These are phyloP conservation scores for Moelleriella libera DNA, from an alignment of 2,329 filamentous ascomycete genomes.

Conservation along the genomic window DNA sequence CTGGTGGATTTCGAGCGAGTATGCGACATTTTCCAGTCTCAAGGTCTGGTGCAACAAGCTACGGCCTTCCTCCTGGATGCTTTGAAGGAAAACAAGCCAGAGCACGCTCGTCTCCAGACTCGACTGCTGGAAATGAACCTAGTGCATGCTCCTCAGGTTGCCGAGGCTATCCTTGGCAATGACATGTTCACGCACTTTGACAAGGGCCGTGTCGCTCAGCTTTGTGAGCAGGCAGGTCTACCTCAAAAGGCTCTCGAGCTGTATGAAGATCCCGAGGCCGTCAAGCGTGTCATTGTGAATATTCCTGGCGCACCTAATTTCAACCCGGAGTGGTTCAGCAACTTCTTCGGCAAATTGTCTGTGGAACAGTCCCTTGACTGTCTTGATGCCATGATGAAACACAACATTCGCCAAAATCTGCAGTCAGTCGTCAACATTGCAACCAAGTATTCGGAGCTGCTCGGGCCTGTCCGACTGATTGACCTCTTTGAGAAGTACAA, in stretches of 20 bases:
- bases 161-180: constrained; percentile 93
- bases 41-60: constrained; percentile 94
- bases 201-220: constrained; percentile 70
- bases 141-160: constrained; percentile 89
- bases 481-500: constrained; percentile 96
- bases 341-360: constrained; percentile 86
- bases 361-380: constrained; percentile 92
- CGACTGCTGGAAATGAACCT: constrained; percentile 96
- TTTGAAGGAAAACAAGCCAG: constrained; percentile 84
- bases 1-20: constrained; percentile 88
- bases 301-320: constrained; percentile 73
- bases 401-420: constrained; percentile 93
- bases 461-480: constrained; percentile 77
- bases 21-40: constrained; percentile 94
- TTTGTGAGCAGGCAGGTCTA: constrained; percentile 89
- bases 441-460: constrained; percentile 93
- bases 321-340: constrained; percentile 79
- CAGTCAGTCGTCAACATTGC: constrained; percentile 90
- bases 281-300: constrained; percentile 83
- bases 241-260: constrained; percentile 82
- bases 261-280: constrained; percentile 75
- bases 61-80: constrained; percentile 97
- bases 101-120: constrained; percentile 88
- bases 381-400: constrained; percentile 89
- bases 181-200: constrained; percentile 99